Evolutionary conservation across 1,284 basidiomycete genomes (phyloP).

Genomic region (Leucoagaricus sp.): DNA sequence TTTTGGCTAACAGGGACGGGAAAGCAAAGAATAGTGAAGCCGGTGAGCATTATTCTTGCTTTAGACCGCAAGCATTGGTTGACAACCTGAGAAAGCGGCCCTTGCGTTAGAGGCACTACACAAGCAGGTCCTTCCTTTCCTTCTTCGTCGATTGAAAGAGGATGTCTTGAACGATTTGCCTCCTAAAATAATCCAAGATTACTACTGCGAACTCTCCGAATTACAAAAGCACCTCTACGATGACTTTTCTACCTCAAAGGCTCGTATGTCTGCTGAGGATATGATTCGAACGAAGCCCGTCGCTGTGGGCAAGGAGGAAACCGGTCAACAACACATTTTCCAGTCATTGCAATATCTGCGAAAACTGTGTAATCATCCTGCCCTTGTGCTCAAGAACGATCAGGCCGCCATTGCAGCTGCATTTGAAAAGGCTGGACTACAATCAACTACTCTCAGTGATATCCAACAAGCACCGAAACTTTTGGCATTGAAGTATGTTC

Average conservation of each 20-base stretch:
- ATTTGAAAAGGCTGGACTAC: constrained; percentile 55
- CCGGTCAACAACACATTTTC: constrained; percentile 85
- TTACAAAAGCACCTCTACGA: constrained; percentile 94
- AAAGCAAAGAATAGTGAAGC: constrained; percentile 96
- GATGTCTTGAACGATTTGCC: constrained; percentile 96
- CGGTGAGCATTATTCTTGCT: constrained; percentile 50
- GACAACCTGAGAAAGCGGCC: constrained; percentile 55
- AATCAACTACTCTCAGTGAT: constrained; percentile 61
- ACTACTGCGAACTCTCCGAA: constrained; percentile 96
- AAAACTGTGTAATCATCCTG: constrained; percentile 97
- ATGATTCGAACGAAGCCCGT: constrained; percentile 49
- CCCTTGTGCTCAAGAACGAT: constrained; percentile 80
- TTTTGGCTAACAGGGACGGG: constrained; percentile 92
- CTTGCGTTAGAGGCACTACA: constrained; percentile 95
- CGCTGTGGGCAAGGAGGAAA: constrained; percentile 34
- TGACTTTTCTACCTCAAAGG: constrained; percentile 86
- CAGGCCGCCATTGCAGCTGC: constrained; percentile 63
- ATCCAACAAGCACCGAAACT: constrained; percentile 94
- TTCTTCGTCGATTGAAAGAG: constrained; percentile 95
- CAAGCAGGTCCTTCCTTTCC: constrained; percentile 99
- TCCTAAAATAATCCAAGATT: constrained; percentile 99
- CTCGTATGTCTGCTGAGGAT: constrained; percentile 64
- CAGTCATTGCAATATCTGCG: constrained; percentile 96
- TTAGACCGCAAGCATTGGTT: background rate
- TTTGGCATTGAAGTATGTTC: constrained; percentile 79